Percentiles rank a stretch among this genome's conserved stretches.
Evolutionary conservation across 1,139 yeast genomes (phyloP).

Genomic region (Candida sanyaensis): DNA sequence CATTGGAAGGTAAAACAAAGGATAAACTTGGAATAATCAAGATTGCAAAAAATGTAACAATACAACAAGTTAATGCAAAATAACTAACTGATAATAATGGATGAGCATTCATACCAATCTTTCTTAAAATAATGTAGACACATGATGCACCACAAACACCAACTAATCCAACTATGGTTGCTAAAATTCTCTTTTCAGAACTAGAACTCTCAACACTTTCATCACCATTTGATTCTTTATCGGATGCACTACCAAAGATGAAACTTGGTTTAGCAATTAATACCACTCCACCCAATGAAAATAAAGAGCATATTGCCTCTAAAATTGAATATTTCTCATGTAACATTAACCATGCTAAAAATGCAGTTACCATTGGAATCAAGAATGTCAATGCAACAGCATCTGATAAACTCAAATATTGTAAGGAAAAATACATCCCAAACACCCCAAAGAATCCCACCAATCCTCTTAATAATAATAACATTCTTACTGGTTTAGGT

Average conservation of each 20-base stretch:
- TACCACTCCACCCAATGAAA: conserved; percentile 75
- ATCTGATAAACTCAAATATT: conserved; percentile 70
- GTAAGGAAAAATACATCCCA: conserved; percentile 71
- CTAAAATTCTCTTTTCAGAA: conserved; percentile 47
- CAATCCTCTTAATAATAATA: conserved; percentile 64
- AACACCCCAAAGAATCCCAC: conserved; percentile 82
- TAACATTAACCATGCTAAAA: conserved; percentile 68
- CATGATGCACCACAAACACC: conserved; percentile 74
- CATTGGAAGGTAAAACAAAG: conserved; percentile 60
- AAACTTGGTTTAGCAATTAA: conserved; percentile 83
- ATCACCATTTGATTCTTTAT: conserved; percentile 28
- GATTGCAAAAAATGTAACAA: conserved; percentile 59
- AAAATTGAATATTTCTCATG: conserved; percentile 66
- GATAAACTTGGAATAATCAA: conserved; percentile 56
- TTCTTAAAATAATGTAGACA: conserved; percentile 72
- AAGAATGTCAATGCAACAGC: conserved; percentile 81
- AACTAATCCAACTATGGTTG: conserved; percentile 63
- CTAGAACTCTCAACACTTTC: conserved; percentile 42
- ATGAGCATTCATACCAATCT: conserved; percentile 77
- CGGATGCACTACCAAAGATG: conserved; percentile 52
- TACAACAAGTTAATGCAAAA: conserved; percentile 62
- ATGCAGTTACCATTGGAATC: conserved; percentile 75
- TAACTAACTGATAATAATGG: conserved; percentile 78
- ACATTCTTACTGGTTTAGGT: conserved; percentile 55
- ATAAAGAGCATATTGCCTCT: conserved; percentile 69